A percentile compares a stretch with the other conserved stretches of the same genome.
Evolutionary conservation across 805 yeast genomes (phyloP).

Genomic region (Torulaspora gathmanii): DNA sequence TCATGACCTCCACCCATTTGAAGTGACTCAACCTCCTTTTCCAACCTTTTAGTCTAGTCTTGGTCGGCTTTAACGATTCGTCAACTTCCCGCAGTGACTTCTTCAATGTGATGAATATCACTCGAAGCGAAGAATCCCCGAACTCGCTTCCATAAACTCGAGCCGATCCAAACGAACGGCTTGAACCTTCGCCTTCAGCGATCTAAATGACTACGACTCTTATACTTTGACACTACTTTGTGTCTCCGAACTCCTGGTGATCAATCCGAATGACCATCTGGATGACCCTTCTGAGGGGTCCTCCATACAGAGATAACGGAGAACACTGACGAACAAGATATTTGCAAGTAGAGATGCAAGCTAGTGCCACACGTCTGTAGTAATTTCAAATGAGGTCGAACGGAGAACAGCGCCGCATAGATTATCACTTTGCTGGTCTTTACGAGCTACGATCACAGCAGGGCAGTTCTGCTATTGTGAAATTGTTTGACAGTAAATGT

Average conservation of each 20-base stretch:
- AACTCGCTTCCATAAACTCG: conserved; percentile 1
- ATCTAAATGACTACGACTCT: not conserved
- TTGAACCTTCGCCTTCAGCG: not conserved
- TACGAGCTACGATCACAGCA: no score
- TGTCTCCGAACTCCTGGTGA: no score
- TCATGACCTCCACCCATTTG: conserved; percentile 7
- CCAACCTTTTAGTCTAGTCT: not conserved
- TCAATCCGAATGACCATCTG: not conserved
- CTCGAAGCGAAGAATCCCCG: conserved; percentile 3
- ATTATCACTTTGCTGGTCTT: no score
- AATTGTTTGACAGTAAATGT: no score
- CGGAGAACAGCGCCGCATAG: no score
- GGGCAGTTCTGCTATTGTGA: no score
- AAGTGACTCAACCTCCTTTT: not conserved
- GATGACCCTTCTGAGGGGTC: not conserved
- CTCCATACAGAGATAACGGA: not conserved
- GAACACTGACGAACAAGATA: not conserved
- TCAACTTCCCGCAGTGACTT: not conserved
- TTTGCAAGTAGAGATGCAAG: not conserved
- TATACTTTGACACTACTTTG: not conserved
- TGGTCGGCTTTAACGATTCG: no score
- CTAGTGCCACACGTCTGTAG: not conserved
- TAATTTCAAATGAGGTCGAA: no score
- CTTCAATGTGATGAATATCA: not conserved
- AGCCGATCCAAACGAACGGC: not conserved